These are phyloP conservation scores for Plasmodium gonderi DNA, from an alignment of 169 alveolate species.

Conservation along the genomic window DNA sequence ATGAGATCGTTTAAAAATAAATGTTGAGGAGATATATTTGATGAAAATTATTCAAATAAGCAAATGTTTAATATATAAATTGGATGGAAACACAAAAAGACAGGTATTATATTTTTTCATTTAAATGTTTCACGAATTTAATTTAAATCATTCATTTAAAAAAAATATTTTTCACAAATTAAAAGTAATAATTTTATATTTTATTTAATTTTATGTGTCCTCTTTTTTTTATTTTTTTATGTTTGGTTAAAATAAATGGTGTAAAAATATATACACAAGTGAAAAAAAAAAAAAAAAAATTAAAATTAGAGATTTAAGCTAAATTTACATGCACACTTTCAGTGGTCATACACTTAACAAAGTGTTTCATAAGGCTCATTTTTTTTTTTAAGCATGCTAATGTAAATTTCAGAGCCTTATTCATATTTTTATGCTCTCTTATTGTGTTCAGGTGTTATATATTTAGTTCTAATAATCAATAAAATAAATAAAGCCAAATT, in stretches of 20 bases:
- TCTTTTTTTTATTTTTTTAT: not conserved
- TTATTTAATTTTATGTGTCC: constrained; percentile 9
- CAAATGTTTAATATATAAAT: not conserved
- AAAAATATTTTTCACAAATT: constrained; percentile 1
- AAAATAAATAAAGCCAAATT: constrained; percentile 17
- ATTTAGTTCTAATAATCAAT: not conserved
- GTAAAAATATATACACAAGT: not conserved
- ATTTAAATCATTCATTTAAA: constrained; percentile 11
- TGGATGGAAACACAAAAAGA: constrained; percentile 10
- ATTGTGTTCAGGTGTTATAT: not conserved
- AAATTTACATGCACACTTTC: constrained; percentile 10
- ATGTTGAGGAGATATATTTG: not conserved
- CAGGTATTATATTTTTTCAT: not conserved
- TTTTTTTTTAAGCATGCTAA: constrained; percentile 19
- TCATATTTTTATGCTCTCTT: constrained; percentile 9
- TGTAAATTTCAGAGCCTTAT: not conserved
- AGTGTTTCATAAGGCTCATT: constrained; percentile 5
- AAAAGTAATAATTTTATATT: not conserved
- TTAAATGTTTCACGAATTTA: constrained; percentile 1
- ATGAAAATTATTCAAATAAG: constrained; percentile 17
- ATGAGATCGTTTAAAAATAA: not conserved
- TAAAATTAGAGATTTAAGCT: constrained; percentile 4
- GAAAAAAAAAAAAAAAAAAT: not conserved
- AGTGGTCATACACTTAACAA: constrained; percentile 1
- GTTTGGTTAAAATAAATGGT: constrained; percentile 9